Evolutionary conservation across 352 stramenopile species (phyloP).

Genomic region (Pythium brassicae): DNA sequence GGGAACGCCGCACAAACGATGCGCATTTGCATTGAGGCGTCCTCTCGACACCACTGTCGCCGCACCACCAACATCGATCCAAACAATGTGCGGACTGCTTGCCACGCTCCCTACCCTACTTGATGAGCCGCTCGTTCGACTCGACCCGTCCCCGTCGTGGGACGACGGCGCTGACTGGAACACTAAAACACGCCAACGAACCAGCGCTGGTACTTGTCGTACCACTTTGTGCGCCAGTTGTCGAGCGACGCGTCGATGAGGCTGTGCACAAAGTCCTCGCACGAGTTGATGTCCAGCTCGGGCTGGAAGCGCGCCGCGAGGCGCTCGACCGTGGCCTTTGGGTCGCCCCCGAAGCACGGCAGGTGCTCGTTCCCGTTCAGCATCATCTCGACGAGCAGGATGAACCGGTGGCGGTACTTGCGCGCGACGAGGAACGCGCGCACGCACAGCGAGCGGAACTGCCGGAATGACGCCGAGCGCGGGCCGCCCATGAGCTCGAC

Average conservation of each 20-base stretch:
- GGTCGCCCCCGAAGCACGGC: conserved; percentile 92
- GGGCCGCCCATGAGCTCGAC: conserved; percentile 94
- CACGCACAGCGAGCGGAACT: conserved; percentile 95
- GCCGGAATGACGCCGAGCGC: conserved; percentile 89
- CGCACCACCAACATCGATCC: too few species aligned
- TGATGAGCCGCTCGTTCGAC: too few species aligned
- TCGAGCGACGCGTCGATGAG: conserved; percentile 95
- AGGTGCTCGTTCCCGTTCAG: conserved; percentile 96
- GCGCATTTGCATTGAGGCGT: too few species aligned
- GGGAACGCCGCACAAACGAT: too few species aligned
- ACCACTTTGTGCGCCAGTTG: conserved; percentile 97
- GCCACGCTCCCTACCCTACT: not conserved
- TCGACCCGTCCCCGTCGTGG: too few species aligned
- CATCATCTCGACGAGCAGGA: conserved; percentile 96
- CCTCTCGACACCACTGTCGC: too few species aligned
- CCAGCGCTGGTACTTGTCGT: conserved; percentile 95
- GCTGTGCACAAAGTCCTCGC: conserved; percentile 93
- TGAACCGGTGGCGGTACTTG: conserved; percentile 94
- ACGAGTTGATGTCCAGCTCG: conserved; percentile 92
- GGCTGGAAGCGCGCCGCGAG: conserved; percentile 92
- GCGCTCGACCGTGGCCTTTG: conserved; percentile 87
- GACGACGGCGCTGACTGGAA: not conserved
- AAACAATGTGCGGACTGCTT: not conserved
- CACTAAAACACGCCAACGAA: conserved; percentile 86
- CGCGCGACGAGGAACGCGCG: conserved; percentile 94